These are phyloP conservation scores for Eucalyptus regnans DNA, from an alignment of 345 rosid species.

Conservation along the genomic window DNA sequence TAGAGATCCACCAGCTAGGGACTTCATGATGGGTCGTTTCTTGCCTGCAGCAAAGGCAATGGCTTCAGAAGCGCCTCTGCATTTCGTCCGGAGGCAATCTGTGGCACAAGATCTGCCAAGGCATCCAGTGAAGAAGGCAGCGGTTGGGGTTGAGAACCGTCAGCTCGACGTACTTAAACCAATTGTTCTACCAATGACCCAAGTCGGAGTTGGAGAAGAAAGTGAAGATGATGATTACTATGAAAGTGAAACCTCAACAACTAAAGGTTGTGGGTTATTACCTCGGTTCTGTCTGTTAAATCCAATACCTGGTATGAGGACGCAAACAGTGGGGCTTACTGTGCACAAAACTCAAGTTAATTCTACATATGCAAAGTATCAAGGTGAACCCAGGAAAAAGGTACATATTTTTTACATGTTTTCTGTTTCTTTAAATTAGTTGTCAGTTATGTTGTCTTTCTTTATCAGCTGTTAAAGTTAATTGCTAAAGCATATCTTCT, in stretches of 20 bases:
- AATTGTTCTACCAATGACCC: constrained; percentile 5
- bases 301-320: constrained; percentile 44
- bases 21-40: constrained; percentile 87
- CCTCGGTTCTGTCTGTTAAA: constrained; percentile 60
- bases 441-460: not conserved
- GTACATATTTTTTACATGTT: constrained; percentile 4
- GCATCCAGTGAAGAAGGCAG: constrained; percentile 3
- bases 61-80: constrained; percentile 57
- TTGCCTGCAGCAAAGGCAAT: constrained; percentile 91
- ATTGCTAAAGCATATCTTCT: not conserved
- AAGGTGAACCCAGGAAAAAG: constrained; percentile 22
- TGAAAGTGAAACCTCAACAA: constrained; percentile 14
- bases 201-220: constrained; percentile 10
- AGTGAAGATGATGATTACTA: constrained; percentile 34
- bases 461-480: not conserved
- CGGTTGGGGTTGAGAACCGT: constrained; percentile 6
- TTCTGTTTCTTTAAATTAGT: not conserved
- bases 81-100: constrained; percentile 34
- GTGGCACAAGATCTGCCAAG: constrained; percentile 17
- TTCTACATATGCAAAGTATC: constrained; percentile 16
- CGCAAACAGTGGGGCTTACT: constrained; percentile 21
- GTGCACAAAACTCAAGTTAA: constrained; percentile 25
- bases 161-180: constrained; percentile 6
- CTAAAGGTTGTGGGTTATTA: constrained; percentile 58
- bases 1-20: constrained; percentile 40